Base-by-base conservation (phyloP, 345 rosid genomes). In the Eucalyptus lansdowneana region DNA sequence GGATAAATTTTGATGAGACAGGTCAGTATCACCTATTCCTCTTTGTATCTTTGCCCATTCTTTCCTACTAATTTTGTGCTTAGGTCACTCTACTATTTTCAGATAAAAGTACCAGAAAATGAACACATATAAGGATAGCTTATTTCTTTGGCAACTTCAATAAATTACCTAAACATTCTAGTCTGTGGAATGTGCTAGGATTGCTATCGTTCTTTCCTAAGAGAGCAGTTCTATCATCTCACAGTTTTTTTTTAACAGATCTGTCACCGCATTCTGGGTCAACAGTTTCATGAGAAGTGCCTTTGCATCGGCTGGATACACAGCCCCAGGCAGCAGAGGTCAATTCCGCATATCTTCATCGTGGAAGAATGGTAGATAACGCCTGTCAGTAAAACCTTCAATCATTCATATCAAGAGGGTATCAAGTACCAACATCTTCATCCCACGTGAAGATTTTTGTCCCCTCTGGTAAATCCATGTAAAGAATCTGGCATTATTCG, bases 1-100 rank as follows among this genome's bases (percentile, higher is more conserved):
- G 95, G 91, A 94, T 98, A 14, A 89, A 95, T 93, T 96, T 97
- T 89, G 96, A 96, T 87, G 91, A 92, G 89, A 80, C 90, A 80
- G 97, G 97, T 94, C 24, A 65, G 91, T 93, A 86, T n/a, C n/a
- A 34, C 44, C 49, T 27, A 87, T 53, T 89, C 27, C 62, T 29
- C 34, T 49, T 56, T 62, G 81, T 86, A 86, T 42, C 29, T 51
- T 34, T 11, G 22, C 56, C 60, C 80, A 27, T 56, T 58, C 50
- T 45, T 22, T 88, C 34, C 58, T 88, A 50, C 37, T 31, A 88
- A 49, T 24, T 24, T 34, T 5, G 89, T 76, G 85, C 15, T 37
- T 76, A 22, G 85, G 14, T 40, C 47, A 11, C 47, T 76, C 85
- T 21, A 40, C 85, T 6, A 11, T 76, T 6, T 76, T 21, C 44